phyloP scores from a whole-genome alignment of 2,329 filamentous ascomycete species.

The Trichophyton simii region DNA sequence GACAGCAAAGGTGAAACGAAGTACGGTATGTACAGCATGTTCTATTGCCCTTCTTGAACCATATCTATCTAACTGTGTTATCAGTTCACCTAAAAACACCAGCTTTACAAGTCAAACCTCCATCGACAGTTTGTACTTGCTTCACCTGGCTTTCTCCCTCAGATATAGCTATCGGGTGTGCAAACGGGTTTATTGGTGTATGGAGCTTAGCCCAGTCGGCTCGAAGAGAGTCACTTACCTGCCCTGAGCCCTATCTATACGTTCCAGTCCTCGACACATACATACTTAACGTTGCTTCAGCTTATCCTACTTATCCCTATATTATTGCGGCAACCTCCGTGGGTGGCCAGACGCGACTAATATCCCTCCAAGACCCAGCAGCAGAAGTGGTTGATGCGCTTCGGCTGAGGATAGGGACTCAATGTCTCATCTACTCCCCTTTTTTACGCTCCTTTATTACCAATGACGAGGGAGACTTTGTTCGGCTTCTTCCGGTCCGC shows the following conservation, averaged over 20 bases:
- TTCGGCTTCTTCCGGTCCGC: constrained; percentile 38
- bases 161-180: constrained; percentile 43
- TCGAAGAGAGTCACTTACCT: constrained; percentile 7
- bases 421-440: constrained; percentile 43
- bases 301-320: constrained; percentile 43
- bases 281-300: constrained; percentile 31
- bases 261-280: constrained; percentile 27
- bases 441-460: constrained; percentile 42
- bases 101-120: constrained; percentile 40
- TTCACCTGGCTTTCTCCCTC: constrained; percentile 45
- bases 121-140: constrained; percentile 43
- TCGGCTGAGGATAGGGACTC: constrained; percentile 39
- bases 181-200: constrained; percentile 45
- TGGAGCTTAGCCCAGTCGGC: constrained; percentile 34
- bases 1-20: constrained; percentile 19
- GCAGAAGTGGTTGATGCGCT: constrained; percentile 34
- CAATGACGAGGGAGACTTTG: constrained; percentile 43
- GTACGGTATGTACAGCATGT: constrained; percentile 14
- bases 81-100: constrained; percentile 34
- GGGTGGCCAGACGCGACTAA: constrained; percentile 43
- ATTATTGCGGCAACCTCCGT: constrained; percentile 42
- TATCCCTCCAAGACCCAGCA: constrained; percentile 39
- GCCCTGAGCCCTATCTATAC: constrained; percentile 26
- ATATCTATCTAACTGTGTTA: background rate
- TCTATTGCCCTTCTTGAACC: background rate